Evolutionary conservation across 345 rosid genomes (phyloP).

Genomic region (Syzygium oleosum): DNA sequence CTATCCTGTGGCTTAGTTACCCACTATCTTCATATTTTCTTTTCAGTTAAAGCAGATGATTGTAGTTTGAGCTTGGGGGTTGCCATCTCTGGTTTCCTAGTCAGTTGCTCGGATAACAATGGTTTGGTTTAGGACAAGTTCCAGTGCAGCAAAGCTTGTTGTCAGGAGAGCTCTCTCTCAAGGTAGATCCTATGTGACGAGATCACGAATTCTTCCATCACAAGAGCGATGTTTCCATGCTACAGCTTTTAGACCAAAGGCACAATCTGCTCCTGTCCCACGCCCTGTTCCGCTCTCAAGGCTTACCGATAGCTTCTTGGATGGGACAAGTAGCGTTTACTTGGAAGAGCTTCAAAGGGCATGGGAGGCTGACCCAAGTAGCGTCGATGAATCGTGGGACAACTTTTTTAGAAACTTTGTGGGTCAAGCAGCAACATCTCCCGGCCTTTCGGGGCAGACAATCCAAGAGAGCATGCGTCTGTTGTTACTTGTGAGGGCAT

Average conservation of each 20-base stretch:
- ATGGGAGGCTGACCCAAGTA: conserved; percentile 17
- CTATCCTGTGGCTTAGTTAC: neutral
- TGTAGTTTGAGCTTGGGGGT: neutral
- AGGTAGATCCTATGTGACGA: conserved; percentile 3
- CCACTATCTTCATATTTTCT: neutral
- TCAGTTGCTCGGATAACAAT: neutral
- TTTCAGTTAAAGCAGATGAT: neutral
- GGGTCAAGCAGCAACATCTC: conserved; percentile 17
- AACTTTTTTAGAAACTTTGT: conserved; percentile 16
- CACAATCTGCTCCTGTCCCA: conserved; percentile 11
- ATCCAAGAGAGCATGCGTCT: conserved; percentile 17
- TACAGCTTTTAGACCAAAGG: conserved; percentile 6
- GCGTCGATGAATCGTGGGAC: conserved; percentile 18
- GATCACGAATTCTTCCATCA: conserved; percentile 2
- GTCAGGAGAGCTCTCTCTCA: conserved; percentile 9
- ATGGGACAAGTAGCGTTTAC: conserved; percentile 19
- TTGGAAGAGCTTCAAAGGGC: conserved; percentile 18
- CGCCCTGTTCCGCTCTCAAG: conserved; percentile 15
- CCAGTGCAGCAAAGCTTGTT: conserved; percentile 9
- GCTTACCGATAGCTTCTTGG: conserved; percentile 10
- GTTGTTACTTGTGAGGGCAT: conserved; percentile 12
- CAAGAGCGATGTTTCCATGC: conserved; percentile 2
- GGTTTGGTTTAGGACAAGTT: conserved; percentile 10
- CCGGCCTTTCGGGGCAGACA: conserved; percentile 14
- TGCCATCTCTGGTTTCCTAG: neutral